Evolutionary conservation across 768 basidiomycete species (phyloP), one percentile per base, ranked within the genome.

Genomic region (Lactarius pseudohatsudake): DNA sequence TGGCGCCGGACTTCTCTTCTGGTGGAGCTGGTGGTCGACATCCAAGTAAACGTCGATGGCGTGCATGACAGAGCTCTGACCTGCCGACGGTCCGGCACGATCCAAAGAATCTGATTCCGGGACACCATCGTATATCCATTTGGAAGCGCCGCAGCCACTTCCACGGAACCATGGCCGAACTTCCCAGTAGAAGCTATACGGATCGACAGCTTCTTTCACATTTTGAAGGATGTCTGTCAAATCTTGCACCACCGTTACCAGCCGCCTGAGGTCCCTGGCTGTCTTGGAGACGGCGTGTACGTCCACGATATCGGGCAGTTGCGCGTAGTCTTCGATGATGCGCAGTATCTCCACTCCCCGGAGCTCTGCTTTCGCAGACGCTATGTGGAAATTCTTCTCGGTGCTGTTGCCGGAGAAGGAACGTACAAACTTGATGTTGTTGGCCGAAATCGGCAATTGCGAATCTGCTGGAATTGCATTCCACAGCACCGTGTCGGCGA

Each of bases 401-500:
- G 91, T 89, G 55, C 88, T 85, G 13, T 91, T 90, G 41, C 85
- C 85, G n/a, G 95, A 94, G 79, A 98, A 97, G 53, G 85, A 72
- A 70, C 89, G 84, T 63, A 81, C 78, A 71, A 89, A 85, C 22
- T 82, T 86, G 73, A 96, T 87, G 79, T 97, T 98, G 70, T 85
- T 83, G 57, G 82, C 74, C 56, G 89, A 85, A 34, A 86, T 77
- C 54, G 91, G 89, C 43, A 80, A 74, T 26, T 76, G 75, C 28
- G 88, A 80, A 72, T 89, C 80, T 62, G 84, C 74, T 53, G 85
- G 79, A 43, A 86, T 85, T 82, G 85, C 90, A 74, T 98, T 97
- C 93, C 94, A 99, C 1, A 98, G 83, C 16, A 99, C 96, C 20
- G 92, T 94, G 75, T 97, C 96, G 32, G 96, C 92, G 74, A 94